Conservation (phyloP, 2,329 filamentous ascomycete genomes). For the Penicillium sp. region DNA sequence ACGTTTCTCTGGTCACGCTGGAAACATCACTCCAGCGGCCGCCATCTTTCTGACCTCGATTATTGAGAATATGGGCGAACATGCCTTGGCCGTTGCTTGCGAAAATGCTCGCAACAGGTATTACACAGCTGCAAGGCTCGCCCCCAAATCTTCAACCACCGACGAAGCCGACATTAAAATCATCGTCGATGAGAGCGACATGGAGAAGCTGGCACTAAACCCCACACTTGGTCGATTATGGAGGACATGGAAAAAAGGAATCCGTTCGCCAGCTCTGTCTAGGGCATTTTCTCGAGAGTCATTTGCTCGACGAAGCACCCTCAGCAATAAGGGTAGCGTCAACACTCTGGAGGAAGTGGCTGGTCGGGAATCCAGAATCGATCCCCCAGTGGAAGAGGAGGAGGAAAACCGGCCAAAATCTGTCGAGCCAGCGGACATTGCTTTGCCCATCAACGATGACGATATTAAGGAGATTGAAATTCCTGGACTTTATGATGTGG, state of each 20-base stretch:
- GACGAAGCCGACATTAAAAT: conserved; percentile 57
- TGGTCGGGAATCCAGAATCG: conserved; percentile 14
- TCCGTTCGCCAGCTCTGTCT: conserved; percentile 31
- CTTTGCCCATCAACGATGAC: conserved; percentile 44
- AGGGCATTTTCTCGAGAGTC: conserved; percentile 42
- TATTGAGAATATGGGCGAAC: conserved; percentile 88
- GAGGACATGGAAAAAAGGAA: conserved; percentile 89
- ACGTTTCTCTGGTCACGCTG: conserved; percentile 52
- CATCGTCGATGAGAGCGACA: conserved; percentile 83
- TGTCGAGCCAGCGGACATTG: conserved; percentile 29
- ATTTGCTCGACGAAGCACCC: conserved; percentile 27
- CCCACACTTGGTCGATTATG: conserved; percentile 83
- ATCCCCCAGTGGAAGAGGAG: conserved; percentile 16
- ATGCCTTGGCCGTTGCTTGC: conserved; percentile 79
- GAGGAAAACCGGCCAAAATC: conserved; percentile 15
- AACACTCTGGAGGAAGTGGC: conserved; percentile 30
- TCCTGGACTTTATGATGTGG: conserved; percentile 53
- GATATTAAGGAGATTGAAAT: conserved; percentile 71
- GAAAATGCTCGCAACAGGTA: conserved; percentile 64
- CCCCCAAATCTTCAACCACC: conserved; percentile 1
- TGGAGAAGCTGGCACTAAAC: conserved; percentile 89
- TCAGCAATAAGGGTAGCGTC: conserved; percentile 38
- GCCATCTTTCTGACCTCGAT: conserved; percentile 96
- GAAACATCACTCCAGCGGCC: conserved; percentile 79
- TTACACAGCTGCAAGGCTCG: conserved; percentile 29